Base-by-base conservation (phyloP, 345 rosid genomes). In the Brassica incana region DNA sequence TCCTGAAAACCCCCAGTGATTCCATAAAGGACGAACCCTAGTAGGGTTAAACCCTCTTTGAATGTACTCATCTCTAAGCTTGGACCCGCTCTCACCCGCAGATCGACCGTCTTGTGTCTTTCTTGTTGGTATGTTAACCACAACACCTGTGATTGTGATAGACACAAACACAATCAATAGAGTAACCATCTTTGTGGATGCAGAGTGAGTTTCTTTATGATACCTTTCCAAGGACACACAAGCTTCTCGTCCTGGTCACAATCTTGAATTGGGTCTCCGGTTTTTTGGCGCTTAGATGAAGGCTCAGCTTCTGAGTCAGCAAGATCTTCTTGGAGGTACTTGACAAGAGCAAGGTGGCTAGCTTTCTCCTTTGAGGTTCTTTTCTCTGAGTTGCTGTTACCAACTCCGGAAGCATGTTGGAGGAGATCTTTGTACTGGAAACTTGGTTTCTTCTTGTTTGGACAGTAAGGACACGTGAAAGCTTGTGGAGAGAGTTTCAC, bases 351-450 rank as follows among this genome's bases (percentile, higher is more conserved):
- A 61, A 88, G 85, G 86, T 95, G 99, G 75, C 81, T 85, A 30
- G 94, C 97, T 87, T 88, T 95, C 85, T 87, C 93, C 88, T 88
- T 90, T 9, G 76, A 50, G 56, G 83, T 89, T 82, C 97, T 85
- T 84, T 95, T 92, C 2, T 83, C 84, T 0, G 97, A 94, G 30
- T 83, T 71, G 77, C 97, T 95, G 54, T 87, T 88, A 69, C 97
- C 97, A 77, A 95, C 98, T 62, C 96, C 99, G 60, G 96, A 88
- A 65, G 98, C 99, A 87, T 95, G 99, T 67, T 95, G 98, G 69
- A 93, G 90, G 29, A 95, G 89, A 59, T 93, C 97, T 36, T 79
- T 86, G 80, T 89, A 90, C 14, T 79, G 86, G 71, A 87, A 95
- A 70, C 88, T 92, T 15, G 73, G 78, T 82, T 88, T 93, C 88